phyloP scores from a whole-genome alignment of 768 basidiomycete species.

The Crepidotus variabilis region DNA sequence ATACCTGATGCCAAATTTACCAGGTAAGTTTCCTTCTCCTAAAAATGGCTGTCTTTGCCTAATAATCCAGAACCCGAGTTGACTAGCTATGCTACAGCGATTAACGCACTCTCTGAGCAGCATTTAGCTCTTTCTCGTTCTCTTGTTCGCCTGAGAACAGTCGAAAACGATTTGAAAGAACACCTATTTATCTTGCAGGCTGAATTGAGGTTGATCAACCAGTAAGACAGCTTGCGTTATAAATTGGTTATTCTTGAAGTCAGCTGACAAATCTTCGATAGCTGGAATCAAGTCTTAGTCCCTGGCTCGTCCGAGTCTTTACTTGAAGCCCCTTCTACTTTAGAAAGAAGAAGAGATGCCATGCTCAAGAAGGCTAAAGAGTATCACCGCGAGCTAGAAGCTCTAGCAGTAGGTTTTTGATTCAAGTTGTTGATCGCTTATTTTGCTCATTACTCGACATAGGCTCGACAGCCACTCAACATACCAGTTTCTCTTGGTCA shows the following conservation, averaged over 20 bases:
- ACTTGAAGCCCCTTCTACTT: constrained; percentile 22
- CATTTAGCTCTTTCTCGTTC: constrained; percentile 27
- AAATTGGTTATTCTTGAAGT: not conserved
- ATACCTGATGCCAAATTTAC: constrained; percentile 32
- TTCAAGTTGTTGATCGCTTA: not conserved
- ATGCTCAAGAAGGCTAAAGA: constrained; percentile 45
- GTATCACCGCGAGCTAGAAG: constrained; percentile 37
- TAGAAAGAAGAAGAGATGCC: constrained; percentile 38
- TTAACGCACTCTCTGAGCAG: constrained; percentile 28
- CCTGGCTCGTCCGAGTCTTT: constrained; percentile 16
- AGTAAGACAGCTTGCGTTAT: constrained; percentile 22
- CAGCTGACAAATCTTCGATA: constrained; percentile 12
- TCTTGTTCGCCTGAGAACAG: constrained; percentile 26
- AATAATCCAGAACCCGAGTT: not conserved
- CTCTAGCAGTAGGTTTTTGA: constrained; percentile 23
- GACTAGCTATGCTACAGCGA: constrained; percentile 34
- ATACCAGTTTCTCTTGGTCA: constrained; percentile 33
- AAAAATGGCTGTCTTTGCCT: not conserved
- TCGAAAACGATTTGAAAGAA: constrained; percentile 33
- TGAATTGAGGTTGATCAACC: constrained; percentile 32
- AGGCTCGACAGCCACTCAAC: constrained; percentile 27
- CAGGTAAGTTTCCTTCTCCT: constrained; percentile 19
- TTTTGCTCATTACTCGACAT: not conserved
- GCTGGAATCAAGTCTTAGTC: constrained; percentile 31
- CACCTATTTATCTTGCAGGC: constrained; percentile 30